phyloP scores from a whole-genome alignment of 768 basidiomycete species.

The Pisolithus microcarpus region DNA sequence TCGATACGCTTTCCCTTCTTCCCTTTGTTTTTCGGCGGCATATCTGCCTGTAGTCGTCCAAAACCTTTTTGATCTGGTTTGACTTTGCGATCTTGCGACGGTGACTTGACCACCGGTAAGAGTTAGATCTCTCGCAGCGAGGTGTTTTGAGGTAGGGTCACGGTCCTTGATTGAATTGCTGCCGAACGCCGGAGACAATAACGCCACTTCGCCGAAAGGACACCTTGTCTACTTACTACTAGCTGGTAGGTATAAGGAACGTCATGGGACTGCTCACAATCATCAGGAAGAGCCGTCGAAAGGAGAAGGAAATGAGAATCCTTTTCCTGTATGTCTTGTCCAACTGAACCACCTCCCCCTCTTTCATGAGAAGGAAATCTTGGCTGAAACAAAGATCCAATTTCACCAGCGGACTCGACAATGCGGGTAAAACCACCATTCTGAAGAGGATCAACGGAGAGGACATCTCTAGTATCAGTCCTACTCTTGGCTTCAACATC shows the following conservation, averaged over 20 bases:
- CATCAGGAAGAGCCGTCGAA: constrained; percentile 91
- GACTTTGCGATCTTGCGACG: neutral
- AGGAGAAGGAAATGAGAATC: constrained; percentile 94
- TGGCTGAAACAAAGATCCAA: neutral
- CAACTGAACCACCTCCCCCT: neutral
- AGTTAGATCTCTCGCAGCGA: neutral
- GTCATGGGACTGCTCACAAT: constrained; percentile 92
- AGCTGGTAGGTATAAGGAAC: neutral
- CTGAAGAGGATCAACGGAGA: constrained; percentile 92
- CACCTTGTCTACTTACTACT: no score
- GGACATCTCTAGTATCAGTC: constrained; percentile 81
- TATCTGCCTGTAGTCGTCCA: constrained; percentile 3
- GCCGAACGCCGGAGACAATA: neutral
- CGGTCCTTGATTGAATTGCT: neutral
- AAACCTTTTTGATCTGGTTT: neutral
- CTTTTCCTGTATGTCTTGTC: constrained; percentile 69
- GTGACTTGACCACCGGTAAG: neutral
- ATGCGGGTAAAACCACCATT: constrained; percentile 98
- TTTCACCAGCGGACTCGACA: constrained; percentile 78
- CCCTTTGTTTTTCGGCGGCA: constrained; percentile 66
- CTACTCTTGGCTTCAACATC: constrained; percentile 98
- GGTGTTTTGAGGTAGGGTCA: neutral
- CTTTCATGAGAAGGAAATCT: no score
- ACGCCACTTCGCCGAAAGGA: neutral
- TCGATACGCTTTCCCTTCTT: constrained; percentile 81